Evolutionary conservation across 2,329 filamentous ascomycete genomes (phyloP).

Genomic region (Emergomyces pasteurianus): DNA sequence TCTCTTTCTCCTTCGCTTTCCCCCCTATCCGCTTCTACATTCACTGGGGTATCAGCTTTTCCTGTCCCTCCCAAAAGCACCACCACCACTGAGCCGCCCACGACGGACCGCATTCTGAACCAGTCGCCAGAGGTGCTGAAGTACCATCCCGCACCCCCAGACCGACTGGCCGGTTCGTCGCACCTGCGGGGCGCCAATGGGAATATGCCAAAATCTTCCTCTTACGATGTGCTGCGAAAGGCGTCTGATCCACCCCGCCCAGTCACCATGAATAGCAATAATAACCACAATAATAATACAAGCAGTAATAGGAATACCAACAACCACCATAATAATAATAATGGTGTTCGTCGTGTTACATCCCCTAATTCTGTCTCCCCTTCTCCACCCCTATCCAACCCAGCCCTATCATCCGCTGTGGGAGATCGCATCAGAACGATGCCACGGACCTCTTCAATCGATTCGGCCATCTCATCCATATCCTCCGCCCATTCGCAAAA

Average conservation of each 20-base stretch:
- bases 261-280: not conserved
- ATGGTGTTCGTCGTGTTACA: conserved; percentile 4
- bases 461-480: conserved; percentile 76
- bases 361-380: conserved; percentile 21
- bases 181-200: not conserved
- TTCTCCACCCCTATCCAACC: conserved; percentile 15
- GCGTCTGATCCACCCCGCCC: conserved; percentile 16
- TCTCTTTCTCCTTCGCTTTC: not conserved
- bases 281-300: not conserved
- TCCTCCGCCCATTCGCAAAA: conserved; percentile 50
- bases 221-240: conserved; percentile 17
- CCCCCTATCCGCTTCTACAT: not conserved
- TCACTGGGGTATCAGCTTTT: not conserved
- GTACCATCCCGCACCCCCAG: not conserved
- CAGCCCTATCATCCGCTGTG: conserved; percentile 6
- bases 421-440: conserved; percentile 18
- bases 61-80: not conserved
- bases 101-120: not conserved
- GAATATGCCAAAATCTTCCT: not conserved
- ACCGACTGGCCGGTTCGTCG: not conserved
- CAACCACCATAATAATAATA: not conserved
- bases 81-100: not conserved
- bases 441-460: conserved; percentile 75
- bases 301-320: not conserved
- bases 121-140: not conserved